Evolutionary conservation across 2,329 filamentous ascomycete species (phyloP), one percentile per base, ranked within the genome.

Genomic region (Clonostachys byssicola): DNA sequence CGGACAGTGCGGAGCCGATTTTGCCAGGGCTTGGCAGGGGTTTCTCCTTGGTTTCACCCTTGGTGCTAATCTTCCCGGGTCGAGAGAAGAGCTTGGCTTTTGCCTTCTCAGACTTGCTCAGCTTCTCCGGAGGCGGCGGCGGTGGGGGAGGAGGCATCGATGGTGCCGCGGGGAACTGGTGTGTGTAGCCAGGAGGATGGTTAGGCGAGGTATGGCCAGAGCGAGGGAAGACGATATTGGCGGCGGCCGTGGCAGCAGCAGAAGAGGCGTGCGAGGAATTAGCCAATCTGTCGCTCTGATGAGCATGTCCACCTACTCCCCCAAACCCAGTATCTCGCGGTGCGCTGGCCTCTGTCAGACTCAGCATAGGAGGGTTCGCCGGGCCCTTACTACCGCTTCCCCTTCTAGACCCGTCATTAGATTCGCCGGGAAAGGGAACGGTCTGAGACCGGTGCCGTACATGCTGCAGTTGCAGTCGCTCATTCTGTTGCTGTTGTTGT

Each of bases 11-110:
- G 8, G 84, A 83, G 13, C 80, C 79, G 51, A 87, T 80, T 66
- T 86, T 88, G 53, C 82, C 81, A 2, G 88, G 88, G 52, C 87
- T 91, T 2, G 87, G 86, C 20, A 89, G 63, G 2, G 84, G 78
- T 54, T 86, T 85, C 16, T 85, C 75, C 57, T 82, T 85, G 7
- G 74, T 54, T 10, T 89, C 85, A 35, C 81, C 78, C 61, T 87
- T 89, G 48, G 83, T 81, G 44, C 80, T 78, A 56, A 90, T 88
- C 66, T 86, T 90, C 59, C 86, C 86, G 1, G 87, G 87, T 44
- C 88, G 80, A 7, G 85, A 89, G 61, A 92, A 92, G 30, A 92
- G 74, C 70, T 92, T 92, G 62, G 89, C 86, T 67, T 90, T 91
- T 51, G 83, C 82, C 51, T 89, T 88, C 56, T 89, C 85, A 30